Conservation (phyloP, 345 rosid species). For the Citrus unshiu region DNA sequence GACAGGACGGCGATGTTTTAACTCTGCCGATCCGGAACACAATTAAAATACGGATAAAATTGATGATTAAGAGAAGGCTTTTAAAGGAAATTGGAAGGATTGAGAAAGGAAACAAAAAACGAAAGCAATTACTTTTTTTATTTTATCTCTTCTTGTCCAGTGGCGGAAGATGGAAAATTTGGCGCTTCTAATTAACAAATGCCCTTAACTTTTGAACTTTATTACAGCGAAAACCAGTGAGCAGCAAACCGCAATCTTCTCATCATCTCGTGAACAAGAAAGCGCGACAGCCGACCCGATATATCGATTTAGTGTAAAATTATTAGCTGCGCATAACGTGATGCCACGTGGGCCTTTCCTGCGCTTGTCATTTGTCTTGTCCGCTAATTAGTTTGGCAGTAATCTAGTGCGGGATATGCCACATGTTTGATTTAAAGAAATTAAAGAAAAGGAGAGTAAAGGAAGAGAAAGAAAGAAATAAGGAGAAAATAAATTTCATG, state of each 20-base stretch:
- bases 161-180: conserved; percentile 26
- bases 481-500: too few relatives aligned
- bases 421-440: too few relatives aligned
- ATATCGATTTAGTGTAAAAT: neutral
- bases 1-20: neutral
- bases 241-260: conserved; percentile 10
- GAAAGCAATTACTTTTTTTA: neutral
- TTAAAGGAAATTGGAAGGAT: conserved; percentile 7
- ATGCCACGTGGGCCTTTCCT: conserved; percentile 26
- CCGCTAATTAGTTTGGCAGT: neutral
- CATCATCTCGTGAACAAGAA: neutral
- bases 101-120: neutral
- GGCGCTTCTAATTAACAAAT: conserved; percentile 23
- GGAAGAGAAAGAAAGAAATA: too few relatives aligned
- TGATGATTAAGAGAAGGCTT: conserved; percentile 7
- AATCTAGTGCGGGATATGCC: neutral
- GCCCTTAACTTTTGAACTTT: conserved; percentile 17
- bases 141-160: neutral
- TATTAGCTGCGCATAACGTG: neutral
- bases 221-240: conserved; percentile 22
- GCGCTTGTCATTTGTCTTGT: neutral
- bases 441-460: too few relatives aligned
- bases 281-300: conserved; percentile 18
- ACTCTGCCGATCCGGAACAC: conserved; percentile 9
- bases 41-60: neutral